Evolutionary conservation across 2,329 filamentous ascomycete species (phyloP).

Genomic region (Blastomyces emzantsi): DNA sequence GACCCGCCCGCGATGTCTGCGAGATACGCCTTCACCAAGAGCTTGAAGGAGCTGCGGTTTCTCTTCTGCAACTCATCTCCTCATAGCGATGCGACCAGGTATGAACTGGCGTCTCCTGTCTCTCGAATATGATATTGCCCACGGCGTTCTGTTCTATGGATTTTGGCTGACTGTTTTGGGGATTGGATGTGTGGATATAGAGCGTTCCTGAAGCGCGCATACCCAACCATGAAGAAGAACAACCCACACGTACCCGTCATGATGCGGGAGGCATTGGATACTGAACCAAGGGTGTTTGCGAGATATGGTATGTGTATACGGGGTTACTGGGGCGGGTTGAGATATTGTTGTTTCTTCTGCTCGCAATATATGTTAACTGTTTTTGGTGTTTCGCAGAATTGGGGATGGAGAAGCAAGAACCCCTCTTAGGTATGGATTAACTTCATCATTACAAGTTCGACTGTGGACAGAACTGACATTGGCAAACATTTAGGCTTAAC

Average conservation of each 20-base stretch:
- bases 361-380: neutral
- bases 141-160: too few species aligned
- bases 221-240: slow-evolving; percentile 99
- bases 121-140: neutral
- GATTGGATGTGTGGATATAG: slow-evolving; percentile 27
- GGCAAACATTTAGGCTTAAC: slow-evolving; percentile 46
- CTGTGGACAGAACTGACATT: slow-evolving; percentile 13
- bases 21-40: slow-evolving; percentile 85
- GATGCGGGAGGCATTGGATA: slow-evolving; percentile 82
- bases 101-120: slow-evolving; percentile 23
- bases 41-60: slow-evolving; percentile 92
- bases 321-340: neutral
- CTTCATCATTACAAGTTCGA: slow-evolving; percentile 1
- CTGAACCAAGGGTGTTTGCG: slow-evolving; percentile 77
- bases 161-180: neutral
- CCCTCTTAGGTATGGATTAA: slow-evolving; percentile 46
- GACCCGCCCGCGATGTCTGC: slow-evolving; percentile 58
- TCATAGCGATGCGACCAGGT: slow-evolving; percentile 83
- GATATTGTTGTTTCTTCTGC: neutral
- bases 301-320: slow-evolving; percentile 63
- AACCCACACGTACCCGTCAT: slow-evolving; percentile 92
- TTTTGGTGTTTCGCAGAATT: slow-evolving; percentile 42
- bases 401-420: slow-evolving; percentile 58
- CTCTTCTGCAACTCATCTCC: slow-evolving; percentile 93
- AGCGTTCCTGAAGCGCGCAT: slow-evolving; percentile 80